Evolutionary conservation across 129 eudicot genomes (phyloP), one percentile per base, ranked within the genome.

Genomic region (Logfia minima): DNA sequence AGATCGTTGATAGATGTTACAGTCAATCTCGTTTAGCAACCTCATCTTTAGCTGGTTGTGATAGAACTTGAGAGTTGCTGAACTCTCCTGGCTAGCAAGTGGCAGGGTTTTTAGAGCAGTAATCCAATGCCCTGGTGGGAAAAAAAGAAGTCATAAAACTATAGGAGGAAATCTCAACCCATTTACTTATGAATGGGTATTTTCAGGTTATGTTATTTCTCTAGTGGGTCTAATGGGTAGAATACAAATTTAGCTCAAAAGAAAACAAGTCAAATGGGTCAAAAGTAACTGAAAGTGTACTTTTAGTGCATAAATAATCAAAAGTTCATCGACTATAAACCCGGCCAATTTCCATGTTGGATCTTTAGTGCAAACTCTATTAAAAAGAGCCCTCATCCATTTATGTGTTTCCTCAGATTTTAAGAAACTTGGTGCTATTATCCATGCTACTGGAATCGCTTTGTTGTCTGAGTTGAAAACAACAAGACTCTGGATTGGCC

Each of bases 401-500:
- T 89, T 83, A 79, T 84, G 88, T 32, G 88, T 34, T 63, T 88
- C 89, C 35, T 53, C 75, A 18, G 28, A 75, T 67, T 73, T 72
- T 28, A 84, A 59, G 83, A 79, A 84, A 55, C 80, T 81, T 17
- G 98, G 92, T 29, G 92, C 55, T 77, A 93, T 87, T 63, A 93
- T 84, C 98, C 98, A 93, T 55, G 98, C 98, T 67, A 93, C 92
- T 11, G 98, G 97, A 56, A 93, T 90, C 23, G 97, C 98, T 91
- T 93, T 93, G 92, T 88, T 93, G 79, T 87, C 96, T 45, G 90
- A 90, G 87, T 93, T 90, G 90, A 90, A 88, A 81, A 93, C 98
- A 87, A 93, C 87, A 83, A 93, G 92, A 85, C 97, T 93, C 74
- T 84, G 97, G 72, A 90, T 66, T 14, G 96, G 88, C 76, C 86